Evolutionary conservation across 768 basidiomycete genomes (phyloP).

Genomic region (Agaricus bisporus): DNA sequence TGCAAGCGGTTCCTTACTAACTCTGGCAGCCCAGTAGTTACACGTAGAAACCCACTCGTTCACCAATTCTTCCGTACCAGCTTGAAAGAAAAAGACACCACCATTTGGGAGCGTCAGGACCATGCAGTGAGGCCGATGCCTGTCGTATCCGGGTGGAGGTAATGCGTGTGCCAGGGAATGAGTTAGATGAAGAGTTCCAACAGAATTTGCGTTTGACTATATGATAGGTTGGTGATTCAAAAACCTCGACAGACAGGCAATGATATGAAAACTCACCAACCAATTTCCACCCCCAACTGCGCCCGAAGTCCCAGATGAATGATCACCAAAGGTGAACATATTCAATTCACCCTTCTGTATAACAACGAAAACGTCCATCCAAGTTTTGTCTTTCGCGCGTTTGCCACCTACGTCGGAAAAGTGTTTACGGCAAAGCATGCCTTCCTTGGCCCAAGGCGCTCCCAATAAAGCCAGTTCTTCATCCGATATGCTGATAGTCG

Average conservation of each 20-base stretch:
- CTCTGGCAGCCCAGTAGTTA: constrained; percentile 98
- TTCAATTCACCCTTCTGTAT: constrained; percentile 91
- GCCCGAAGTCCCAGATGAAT: constrained; percentile 51
- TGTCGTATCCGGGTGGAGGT: constrained; percentile 88
- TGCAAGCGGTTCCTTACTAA: constrained; percentile 89
- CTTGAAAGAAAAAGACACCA: constrained; percentile 96
- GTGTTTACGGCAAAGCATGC: constrained; percentile 90
- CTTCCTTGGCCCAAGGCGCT: constrained; percentile 99
- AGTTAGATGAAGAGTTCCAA: constrained; percentile 78
- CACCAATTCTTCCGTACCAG: constrained; percentile 97
- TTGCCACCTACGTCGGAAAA: constrained; percentile 87
- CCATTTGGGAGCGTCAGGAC: constrained; percentile 84
- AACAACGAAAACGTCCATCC: constrained; percentile 95
- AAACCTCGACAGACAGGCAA: background rate
- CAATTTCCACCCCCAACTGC: constrained; percentile 96
- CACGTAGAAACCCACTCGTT: constrained; percentile 98
- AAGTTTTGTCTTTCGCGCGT: constrained; percentile 81
- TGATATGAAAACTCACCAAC: constrained; percentile 60
- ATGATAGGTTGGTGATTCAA: constrained; percentile 13
- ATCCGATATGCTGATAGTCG: constrained; percentile 83
- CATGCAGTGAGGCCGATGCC: constrained; percentile 91
- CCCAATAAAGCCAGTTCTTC: constrained; percentile 94
- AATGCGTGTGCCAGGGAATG: constrained; percentile 86
- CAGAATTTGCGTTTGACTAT: constrained; percentile 80
- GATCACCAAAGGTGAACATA: constrained; percentile 92